A percentile compares a stretch with the other conserved stretches of the same genome.
Evolutionary conservation across 148 eudicot species (phyloP).

Genomic region (Beta vulgaris): DNA sequence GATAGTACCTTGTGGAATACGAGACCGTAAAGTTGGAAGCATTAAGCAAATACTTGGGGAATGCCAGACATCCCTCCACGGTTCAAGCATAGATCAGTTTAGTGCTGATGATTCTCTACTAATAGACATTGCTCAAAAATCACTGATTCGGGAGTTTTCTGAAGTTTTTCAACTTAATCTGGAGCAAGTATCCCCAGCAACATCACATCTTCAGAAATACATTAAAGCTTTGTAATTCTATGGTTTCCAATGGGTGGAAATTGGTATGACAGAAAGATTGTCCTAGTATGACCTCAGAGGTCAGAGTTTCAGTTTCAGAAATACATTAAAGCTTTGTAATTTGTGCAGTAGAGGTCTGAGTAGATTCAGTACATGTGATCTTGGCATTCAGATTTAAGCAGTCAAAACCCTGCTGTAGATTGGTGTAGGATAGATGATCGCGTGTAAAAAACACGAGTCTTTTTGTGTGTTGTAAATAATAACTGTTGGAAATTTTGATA

Average conservation of each 20-base stretch:
- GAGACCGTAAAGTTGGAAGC: slow-evolving; percentile 77
- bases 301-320: background rate
- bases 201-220: slow-evolving; percentile 5
- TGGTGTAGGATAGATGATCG: background rate
- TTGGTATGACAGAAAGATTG: background rate
- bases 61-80: slow-evolving; percentile 18
- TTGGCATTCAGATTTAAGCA: background rate
- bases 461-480: no score
- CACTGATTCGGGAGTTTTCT: slow-evolving; percentile 57
- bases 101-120: slow-evolving; percentile 42
- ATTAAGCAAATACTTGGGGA: slow-evolving; percentile 50
- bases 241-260: background rate
- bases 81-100: slow-evolving; percentile 10
- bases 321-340: background rate
- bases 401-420: background rate
- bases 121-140: slow-evolving; percentile 42
- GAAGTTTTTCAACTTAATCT: slow-evolving; percentile 74
- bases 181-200: slow-evolving; percentile 27
- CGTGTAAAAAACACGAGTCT: no score
- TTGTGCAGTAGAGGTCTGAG: no score
- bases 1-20: slow-evolving; percentile 90
- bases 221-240: background rate
- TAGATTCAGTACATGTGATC: background rate
- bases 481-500: no score
- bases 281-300: background rate